Base-by-base conservation (phyloP, 140 eudicot genomes). In the Bidens hawaiensis region DNA sequence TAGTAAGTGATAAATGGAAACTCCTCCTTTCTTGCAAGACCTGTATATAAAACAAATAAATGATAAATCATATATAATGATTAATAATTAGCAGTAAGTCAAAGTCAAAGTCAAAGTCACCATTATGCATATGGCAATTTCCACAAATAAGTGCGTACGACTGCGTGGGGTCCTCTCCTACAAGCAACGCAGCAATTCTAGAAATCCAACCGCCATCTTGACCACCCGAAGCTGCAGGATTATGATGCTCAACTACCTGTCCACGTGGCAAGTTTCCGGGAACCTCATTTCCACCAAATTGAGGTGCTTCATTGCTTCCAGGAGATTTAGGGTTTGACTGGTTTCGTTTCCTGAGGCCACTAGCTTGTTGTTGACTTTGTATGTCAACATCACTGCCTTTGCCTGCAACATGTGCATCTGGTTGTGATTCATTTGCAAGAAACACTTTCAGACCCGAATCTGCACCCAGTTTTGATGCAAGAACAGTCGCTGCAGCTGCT, bases 51-150 rank as follows among this genome's bases (percentile, higher is more conserved):
- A 38, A 60, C 21, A 69, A 41, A 21, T 34, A 9, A 34, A 34
- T 12, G 3, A 63, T 12, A 26, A 62, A 15, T 45, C 53, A 45
- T n/a, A 63, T 14, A 62, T 43, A 3, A 26, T 27, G 11, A 17
- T 27, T 10, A 2, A 4, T 45, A 57, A 0, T 6, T 27, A 54
- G 23, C 16, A 8, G 27, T 12, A 30, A 62, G 24, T 41, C 25
- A 10, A 52, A 36, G 23, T 36, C 14, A 7, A 75, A n/a, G n/a
- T n/a, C n/a, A n/a, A n/a, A n/a, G 74, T 74, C 56, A 91, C 99
- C 99, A 53, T 91, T 91, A 83, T 91, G 99, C 93, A 87, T 87
- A 81, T 87, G 96, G 46, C 99, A 91, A 79, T 82, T 87, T 42
- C 99, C 93, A 58, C 99, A 91, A 52, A 91, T 91, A 17, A 91